Base-by-base conservation (phyloP, 2,329 filamentous ascomycete species). In the Gremmenia infestans region DNA sequence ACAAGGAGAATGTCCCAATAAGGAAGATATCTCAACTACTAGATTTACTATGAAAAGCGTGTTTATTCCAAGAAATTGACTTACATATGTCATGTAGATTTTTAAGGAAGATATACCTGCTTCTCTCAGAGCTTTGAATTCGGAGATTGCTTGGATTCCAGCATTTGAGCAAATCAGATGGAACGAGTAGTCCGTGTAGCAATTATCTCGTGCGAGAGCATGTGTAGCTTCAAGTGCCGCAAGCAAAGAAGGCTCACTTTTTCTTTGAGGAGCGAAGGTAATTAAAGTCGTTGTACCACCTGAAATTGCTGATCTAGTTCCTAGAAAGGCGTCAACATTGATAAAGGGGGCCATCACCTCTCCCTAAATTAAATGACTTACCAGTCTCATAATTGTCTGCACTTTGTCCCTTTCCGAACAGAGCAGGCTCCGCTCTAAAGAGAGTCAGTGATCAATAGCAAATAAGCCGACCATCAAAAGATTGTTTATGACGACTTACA, bases 251-350 rank as follows among this genome's bases (percentile, higher is more conserved):
- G 73, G 70, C 54, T 78, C 72, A 5, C 67, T 67, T 64, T 77
- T 72, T 52, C 70, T 68, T 57, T 79, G 77, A 5, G 74, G 74
- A 2, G 76, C 76, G 58, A 78, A 78, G 0, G 74, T 73, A 12
- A 78, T 72, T 61, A 78, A 72, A 3, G 74, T 78, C 2, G 77
- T 79, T 23, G 76, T 78, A 32, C 76, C 76, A 47, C 76, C 76
- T 39, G 73, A 74, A 56, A 78, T 70, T 23, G 76, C 76, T 52
- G 73, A 76, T 57, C 74, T 69, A 35, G 73, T 76, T 2, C 72
- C 71, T 69, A 48, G 2, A 35, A 23, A 62, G 36, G 19, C 42
- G 52, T 73, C 12, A 42, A 22, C 19, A 52, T 22, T 25, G 22
- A n/a, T 1, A 22, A 32, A 32, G 11, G 12, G 45, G n/a, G 14